These are phyloP conservation scores for Fraxinus quadrangulata DNA, from an alignment of 257 asterid species.

Conservation along the genomic window DNA sequence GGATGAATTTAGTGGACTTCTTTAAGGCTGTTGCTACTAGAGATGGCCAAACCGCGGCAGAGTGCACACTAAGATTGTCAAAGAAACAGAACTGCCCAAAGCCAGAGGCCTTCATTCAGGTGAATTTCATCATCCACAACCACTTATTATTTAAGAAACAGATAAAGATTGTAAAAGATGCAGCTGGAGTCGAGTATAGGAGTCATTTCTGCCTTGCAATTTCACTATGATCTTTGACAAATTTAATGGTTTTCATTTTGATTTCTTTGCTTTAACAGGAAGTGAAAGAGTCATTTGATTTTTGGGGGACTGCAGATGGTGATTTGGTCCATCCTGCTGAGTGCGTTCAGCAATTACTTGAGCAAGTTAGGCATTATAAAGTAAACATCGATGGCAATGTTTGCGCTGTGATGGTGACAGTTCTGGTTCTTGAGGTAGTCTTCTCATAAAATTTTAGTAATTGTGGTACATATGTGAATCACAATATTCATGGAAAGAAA, in stretches of 20 bases:
- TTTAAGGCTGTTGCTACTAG: conserved; percentile 75
- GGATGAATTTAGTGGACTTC: conserved; percentile 52
- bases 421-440: conserved; percentile 87
- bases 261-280: conserved; percentile 41
- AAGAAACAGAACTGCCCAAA: conserved; percentile 75
- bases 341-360: conserved; percentile 34
- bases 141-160: background rate
- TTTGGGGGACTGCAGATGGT: conserved; percentile 37
- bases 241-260: background rate
- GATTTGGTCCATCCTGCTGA: conserved; percentile 39
- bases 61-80: conserved; percentile 56
- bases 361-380: conserved; percentile 37
- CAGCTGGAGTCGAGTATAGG: background rate
- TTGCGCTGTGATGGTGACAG: conserved; percentile 92
- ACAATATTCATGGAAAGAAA: background rate
- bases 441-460: conserved; percentile 7
- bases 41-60: conserved; percentile 77
- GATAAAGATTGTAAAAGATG: background rate
- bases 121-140: conserved; percentile 13
- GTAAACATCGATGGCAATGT: conserved; percentile 92
- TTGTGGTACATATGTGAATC: conserved; percentile 17
- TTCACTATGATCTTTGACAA: background rate
- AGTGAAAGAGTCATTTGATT: conserved; percentile 39
- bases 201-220: background rate
- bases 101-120: conserved; percentile 79